Evolutionary conservation across 2,329 filamentous ascomycete species (phyloP), one percentile per base, ranked within the genome.

Genomic region (Daldinia eschscholtzii): DNA sequence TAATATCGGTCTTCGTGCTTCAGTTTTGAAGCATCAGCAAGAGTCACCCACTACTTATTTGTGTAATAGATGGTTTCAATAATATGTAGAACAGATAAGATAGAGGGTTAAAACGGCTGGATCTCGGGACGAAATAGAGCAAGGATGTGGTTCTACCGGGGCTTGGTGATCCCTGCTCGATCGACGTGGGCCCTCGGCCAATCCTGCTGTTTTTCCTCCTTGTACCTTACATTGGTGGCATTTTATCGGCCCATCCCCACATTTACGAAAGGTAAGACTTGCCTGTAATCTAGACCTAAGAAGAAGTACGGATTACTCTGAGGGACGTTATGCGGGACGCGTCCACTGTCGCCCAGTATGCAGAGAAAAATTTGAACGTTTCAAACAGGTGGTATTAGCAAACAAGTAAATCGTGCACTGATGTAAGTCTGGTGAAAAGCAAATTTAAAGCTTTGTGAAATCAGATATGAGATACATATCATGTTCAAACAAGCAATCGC

Each of bases 211-310:
- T 63, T 68, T 65, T 37, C 57, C 48, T 48, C 61, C 39, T 39
- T 57, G 70, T 72, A 72, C 70, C 68, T 70, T 70, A 66, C 68
- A 70, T 70, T 67, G 65, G 67, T 68, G 64, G 59, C 61, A 50
- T 37, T 67, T 65, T 57, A 58, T 67, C 68, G 68, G 57, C 23
- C 53, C 65, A 69, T 68, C 65, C 61, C 65, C 65, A 68, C 64
- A 58, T 20, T 48, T 42, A 55, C 37, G 50, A 46, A 44, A 20
- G 35, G 57, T 28, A 64, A 57, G 20, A 64, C 50, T 61, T 64
- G 57, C 52, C 64, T 57, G 57, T 67, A 61, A 64, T 55, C 33
- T 37, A 10, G 10, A 30, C 48, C 64, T 26, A 57, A 57, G 37
- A 37, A 23, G 26, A 42, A 42, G 13, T 35, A 68, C 50, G 57